Evolutionary conservation across 768 basidiomycete species (phyloP).

Genomic region (Tulasnella sp.): DNA sequence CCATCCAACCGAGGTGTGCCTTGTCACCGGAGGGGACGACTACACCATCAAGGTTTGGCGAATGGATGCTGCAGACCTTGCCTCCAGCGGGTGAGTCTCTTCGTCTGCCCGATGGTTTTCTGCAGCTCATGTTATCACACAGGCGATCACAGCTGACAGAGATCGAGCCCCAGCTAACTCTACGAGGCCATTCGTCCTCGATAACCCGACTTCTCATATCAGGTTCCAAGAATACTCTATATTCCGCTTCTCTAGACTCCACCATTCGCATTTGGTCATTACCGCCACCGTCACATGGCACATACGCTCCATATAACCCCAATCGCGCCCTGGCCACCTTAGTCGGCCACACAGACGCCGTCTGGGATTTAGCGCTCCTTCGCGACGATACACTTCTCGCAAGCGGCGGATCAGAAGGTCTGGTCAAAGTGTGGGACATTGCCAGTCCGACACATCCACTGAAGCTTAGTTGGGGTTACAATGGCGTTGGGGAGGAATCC

Average conservation of each 20-base stretch:
- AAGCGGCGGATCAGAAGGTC: conserved; percentile 82
- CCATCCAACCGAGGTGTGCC: conserved; percentile 69
- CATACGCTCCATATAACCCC: conserved; percentile 85
- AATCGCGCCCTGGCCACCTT: conserved; percentile 62
- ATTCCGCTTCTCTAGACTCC: conserved; percentile 87
- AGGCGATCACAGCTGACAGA: conserved; percentile 68
- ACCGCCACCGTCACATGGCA: conserved; percentile 62
- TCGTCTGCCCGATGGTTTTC: neutral
- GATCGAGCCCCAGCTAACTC: conserved; percentile 83
- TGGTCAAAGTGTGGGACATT: conserved; percentile 90
- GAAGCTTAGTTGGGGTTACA: conserved; percentile 68
- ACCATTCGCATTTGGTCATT: conserved; percentile 87
- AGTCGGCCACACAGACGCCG: conserved; percentile 87
- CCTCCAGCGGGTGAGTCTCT: conserved; percentile 59
- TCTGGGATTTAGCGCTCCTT: conserved; percentile 88
- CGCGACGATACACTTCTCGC: conserved; percentile 75
- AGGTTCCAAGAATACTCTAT: conserved; percentile 61
- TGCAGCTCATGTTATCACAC: neutral
- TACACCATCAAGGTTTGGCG: conserved; percentile 95
- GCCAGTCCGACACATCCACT: conserved; percentile 48
- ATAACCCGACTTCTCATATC: conserved; percentile 79
- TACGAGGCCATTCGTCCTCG: conserved; percentile 84
- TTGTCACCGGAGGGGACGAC: conserved; percentile 93
- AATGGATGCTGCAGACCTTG: conserved; percentile 60
- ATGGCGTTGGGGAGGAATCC: conserved; percentile 46